Evolutionary conservation across 495 filamentous ascomycete species (phyloP), one percentile per base, ranked within the genome.

Genomic region (Ascodesmis nigricans): DNA sequence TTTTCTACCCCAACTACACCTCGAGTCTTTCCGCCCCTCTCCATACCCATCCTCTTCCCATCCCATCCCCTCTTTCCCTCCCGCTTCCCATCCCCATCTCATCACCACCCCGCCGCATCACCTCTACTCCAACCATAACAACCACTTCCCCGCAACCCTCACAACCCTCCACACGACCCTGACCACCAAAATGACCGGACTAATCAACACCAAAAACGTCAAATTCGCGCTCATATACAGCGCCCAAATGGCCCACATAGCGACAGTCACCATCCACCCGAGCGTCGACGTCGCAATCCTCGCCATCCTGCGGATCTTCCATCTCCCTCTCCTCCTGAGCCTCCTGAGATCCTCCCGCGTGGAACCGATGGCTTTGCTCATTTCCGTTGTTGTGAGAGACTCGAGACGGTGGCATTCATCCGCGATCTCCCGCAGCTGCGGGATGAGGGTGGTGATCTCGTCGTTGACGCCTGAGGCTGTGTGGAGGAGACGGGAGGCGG

Each of bases 151-250:
- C 7, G 19, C 19, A 16, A 41, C 33, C 21, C 36, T 37, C 14
- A 44, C 32, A 10, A 53, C 36, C 23, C 39, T 35, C 35, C 36
- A 57, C 5, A 61, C 49, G 1, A 56, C 58, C 32, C 61, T 29
- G 32, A 62, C 41, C 43, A 52, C 30, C 60, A 58, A 64, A 44
- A 62, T 59, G 9, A 63, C 40, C 33, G 52, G 6, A 6, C 10
- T 23, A 6, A 23, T 28, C 27, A 50, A 17, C 45, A 54, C 52
- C 34, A n/a, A n/a, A n/a, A n/a, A n/a, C n/a, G n/a, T n/a, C n/a
- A n/a, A n/a, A n/a, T n/a, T n/a, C n/a, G n/a, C n/a, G n/a, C n/a
- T n/a, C n/a, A n/a, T n/a, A n/a, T n/a, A n/a, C n/a, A n/a, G n/a
- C n/a, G n/a, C n/a, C n/a, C n/a, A n/a, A n/a, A n/a, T n/a, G n/a